Conservation (phyloP, 805 yeast genomes). For the Yarrowia yakushimensis region DNA sequence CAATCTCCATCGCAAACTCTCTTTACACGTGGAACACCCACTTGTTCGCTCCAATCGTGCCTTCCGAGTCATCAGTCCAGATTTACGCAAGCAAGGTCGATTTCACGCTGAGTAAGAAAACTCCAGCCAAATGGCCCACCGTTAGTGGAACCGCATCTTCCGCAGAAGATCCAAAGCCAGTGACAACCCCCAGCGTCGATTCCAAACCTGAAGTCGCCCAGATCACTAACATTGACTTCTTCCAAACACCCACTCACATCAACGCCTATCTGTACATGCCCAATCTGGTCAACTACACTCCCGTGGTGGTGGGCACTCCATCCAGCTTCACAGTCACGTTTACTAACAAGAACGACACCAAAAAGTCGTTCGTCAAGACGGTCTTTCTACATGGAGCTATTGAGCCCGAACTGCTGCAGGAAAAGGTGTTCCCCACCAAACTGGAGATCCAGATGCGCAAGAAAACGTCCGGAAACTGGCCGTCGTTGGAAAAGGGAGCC, state of each 20-base stretch:
- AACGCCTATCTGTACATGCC: constrained; percentile 4
- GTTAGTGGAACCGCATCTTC: neutral
- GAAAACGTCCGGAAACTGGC: constrained; percentile 74
- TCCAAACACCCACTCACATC: constrained; percentile 12
- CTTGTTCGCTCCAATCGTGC: constrained; percentile 53
- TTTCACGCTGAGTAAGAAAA: constrained; percentile 51
- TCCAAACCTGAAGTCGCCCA: neutral
- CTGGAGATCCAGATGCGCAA: constrained; percentile 49
- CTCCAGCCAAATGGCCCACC: constrained; percentile 11
- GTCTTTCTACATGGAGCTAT: neutral
- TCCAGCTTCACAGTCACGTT: neutral
- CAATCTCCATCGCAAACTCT: constrained; percentile 28
- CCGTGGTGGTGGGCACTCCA: neutral
- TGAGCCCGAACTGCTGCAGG: constrained; percentile 24
- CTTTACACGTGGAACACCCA: constrained; percentile 42
- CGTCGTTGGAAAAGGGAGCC: constrained; percentile 40
- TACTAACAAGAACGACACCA: neutral
- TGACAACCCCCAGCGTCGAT: neutral
- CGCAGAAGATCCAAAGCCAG: neutral
- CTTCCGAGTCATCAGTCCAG: constrained; percentile 44
- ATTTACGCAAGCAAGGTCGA: constrained; percentile 76
- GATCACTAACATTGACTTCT: neutral
- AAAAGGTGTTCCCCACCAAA: constrained; percentile 22
- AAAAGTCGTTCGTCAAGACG: neutral
- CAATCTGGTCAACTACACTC: neutral